Base-by-base conservation (phyloP, 129 eudicot species). In the Lactuca sativa region DNA sequence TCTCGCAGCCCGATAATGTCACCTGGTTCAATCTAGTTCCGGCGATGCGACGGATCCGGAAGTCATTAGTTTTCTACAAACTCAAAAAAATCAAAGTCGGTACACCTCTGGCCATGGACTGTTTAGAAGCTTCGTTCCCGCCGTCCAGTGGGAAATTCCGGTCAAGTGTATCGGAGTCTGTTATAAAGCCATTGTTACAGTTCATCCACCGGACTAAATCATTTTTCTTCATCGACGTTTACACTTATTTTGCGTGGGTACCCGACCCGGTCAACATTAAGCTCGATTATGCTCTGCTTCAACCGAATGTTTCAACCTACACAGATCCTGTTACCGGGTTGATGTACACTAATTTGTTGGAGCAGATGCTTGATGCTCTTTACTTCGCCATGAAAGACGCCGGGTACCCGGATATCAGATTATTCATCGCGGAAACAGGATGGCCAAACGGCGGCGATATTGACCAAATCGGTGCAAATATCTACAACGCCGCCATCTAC, bases 381-480 rank as follows among this genome's bases (percentile, higher is more conserved):
- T 41, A 69, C 56, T 86, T 86, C 58, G 95, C 95, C 11, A 88
- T 92, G 95, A 83, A 77, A 33, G 65, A 77, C 15, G 76, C 71
- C 16, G 95, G 98, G 66, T 82, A 78, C 69, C 98, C 98, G 56
- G 63, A 86, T 71, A 52, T 67, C 51, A 86, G 95, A 1, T 7
- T 92, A 1, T 86, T 86, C 62, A 77, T 92, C 0, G 96, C 91
- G 4, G 96, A 92, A 79, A 92, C 96, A 14, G 98, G 98, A 57
- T 92, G 98, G 98, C 96, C 98, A 5, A 92, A 88, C 53, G 91
- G 89, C 33, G 86, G 96, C 3, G 98, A 88, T 61, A 17, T 77
- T 25, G 95, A 82, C 55, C 91, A 92, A 58, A 84, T 92, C 44
- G 95, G 98, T 33, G 90, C 56, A 0, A 92, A 73, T 68, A 55